Conservation (phyloP, 208 protist species). For the Trypanosoma cruzi region DNA sequence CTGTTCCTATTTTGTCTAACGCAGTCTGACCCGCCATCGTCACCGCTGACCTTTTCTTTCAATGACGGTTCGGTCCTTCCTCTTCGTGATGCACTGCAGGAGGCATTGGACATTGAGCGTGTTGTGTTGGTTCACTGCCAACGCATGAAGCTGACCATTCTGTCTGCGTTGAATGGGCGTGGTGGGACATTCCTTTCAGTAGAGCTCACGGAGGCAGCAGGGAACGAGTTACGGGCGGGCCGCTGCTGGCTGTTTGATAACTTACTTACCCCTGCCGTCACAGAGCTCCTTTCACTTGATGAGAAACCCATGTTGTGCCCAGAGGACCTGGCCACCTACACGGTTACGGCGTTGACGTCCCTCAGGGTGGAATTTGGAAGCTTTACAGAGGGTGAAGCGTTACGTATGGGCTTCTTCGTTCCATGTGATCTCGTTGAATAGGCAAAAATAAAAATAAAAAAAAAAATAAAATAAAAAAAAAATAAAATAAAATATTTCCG, state of each 20-base stretch:
- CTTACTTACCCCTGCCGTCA: conserved; percentile 41
- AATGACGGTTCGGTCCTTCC: conserved; percentile 32
- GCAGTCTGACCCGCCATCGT: not conserved
- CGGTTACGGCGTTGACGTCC: conserved; percentile 28
- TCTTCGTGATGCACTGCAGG: conserved; percentile 21
- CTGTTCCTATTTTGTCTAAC: conserved; percentile 42
- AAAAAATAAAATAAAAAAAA: not conserved
- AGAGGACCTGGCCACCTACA: conserved; percentile 45
- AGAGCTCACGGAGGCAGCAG: conserved; percentile 29
- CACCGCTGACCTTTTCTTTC: conserved; percentile 28
- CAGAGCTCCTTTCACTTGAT: conserved; percentile 39
- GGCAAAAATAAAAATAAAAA: conserved; percentile 2
- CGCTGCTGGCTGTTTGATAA: conserved; percentile 52
- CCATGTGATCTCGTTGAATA: conserved; percentile 18
- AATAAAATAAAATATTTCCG: no score
- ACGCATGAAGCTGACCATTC: conserved; percentile 25
- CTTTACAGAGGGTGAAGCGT: conserved; percentile 23
- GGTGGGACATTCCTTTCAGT: conserved; percentile 27
- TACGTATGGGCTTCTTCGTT: conserved; percentile 43
- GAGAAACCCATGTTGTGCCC: conserved; percentile 38
- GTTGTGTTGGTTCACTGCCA: conserved; percentile 42
- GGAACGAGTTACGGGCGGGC: conserved; percentile 13
- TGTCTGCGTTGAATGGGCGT: conserved; percentile 12
- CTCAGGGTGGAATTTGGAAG: conserved; percentile 34
- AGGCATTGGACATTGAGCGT: conserved; percentile 21